Evolutionary conservation across 768 basidiomycete genomes (phyloP), one percentile per base, ranked within the genome.

Genomic region (Cystobasidium tubakii): DNA sequence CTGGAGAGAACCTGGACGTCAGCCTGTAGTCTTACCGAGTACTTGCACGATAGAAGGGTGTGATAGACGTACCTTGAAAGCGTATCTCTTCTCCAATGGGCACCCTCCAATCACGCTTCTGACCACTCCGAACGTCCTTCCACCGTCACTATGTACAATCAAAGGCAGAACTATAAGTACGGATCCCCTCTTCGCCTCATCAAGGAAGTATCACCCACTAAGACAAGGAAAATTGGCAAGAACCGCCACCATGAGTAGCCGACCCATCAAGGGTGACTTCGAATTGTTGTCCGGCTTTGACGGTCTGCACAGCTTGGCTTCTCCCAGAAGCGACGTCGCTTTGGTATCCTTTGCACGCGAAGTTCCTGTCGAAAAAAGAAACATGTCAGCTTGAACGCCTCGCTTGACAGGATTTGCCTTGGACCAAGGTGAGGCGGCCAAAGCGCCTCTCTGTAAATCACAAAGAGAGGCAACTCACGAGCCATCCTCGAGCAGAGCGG

Each of bases 101-200:
- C 69, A 71, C 1, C 69, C 69, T 2, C 69, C 69, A n/a, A 71
- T 71, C 13, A 60, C 69, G 29, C 54, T 60, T 12, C 60, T 54
- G 54, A 71, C 29, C 54, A 62, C 54, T 1, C 69, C 69, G 29
- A 71, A 71, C 2, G 54, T 15, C 31, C 60, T 71, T 23, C 69
- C 69, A 17, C 54, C 69, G 36, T 71, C 69, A 36, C 69, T 71
- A n/a, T n/a, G n/a, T n/a, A n/a, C n/a, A n/a, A n/a, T n/a, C n/a
- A n/a, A n/a, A n/a, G n/a, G n/a, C n/a, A n/a, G n/a, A n/a, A n/a
- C n/a, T n/a, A n/a, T n/a, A n/a, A n/a, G n/a, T n/a, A n/a, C n/a
- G n/a, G n/a, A n/a, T n/a, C n/a, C n/a, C n/a, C n/a, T n/a, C n/a
- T n/a, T n/a, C n/a, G n/a, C n/a, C n/a, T n/a, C n/a, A n/a, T n/a